These are phyloP conservation scores for Cenchrus purpureus DNA, from an alignment of 176 grass and related monocot genomes.

Conservation along the genomic window DNA sequence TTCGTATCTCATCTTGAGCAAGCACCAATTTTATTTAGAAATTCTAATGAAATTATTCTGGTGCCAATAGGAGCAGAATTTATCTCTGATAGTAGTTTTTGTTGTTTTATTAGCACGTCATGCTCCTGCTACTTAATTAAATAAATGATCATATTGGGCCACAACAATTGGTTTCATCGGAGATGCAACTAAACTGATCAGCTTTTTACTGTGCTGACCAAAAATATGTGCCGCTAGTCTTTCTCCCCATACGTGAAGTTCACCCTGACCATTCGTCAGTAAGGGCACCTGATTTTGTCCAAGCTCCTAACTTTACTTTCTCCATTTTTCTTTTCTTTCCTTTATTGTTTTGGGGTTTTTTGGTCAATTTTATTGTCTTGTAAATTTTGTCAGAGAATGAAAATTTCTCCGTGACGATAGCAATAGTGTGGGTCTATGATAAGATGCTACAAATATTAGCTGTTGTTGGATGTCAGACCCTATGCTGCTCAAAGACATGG, in stretches of 20 bases:
- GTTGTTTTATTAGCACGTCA: neutral
- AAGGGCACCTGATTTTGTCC: conserved; percentile 21
- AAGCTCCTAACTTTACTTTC: conserved; percentile 11
- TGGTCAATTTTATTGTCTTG: conserved; percentile 2
- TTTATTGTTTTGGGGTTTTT: neutral
- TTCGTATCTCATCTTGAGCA: conserved; percentile 33
- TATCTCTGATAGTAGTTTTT: conserved; percentile 1
- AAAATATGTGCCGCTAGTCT: neutral
- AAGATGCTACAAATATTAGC: conserved; percentile 2
- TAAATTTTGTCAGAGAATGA: conserved; percentile 15
- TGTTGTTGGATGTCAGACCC: conserved; percentile 16
- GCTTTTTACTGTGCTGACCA: neutral
- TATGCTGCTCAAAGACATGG: conserved; percentile 5
- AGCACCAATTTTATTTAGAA: neutral
- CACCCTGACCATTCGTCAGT: neutral
- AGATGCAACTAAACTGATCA: neutral
- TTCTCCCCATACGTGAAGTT: neutral
- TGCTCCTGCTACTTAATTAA: conserved; percentile 16
- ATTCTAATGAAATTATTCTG: conserved; percentile 7
- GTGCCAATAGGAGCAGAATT: neutral
- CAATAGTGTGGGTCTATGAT: neutral
- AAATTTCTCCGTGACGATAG: neutral
- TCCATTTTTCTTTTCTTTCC: neutral
- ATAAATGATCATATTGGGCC: neutral
- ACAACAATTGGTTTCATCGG: neutral